Base-by-base conservation (phyloP, 2,329 filamentous ascomycete species). In the Apiospora marii region DNA sequence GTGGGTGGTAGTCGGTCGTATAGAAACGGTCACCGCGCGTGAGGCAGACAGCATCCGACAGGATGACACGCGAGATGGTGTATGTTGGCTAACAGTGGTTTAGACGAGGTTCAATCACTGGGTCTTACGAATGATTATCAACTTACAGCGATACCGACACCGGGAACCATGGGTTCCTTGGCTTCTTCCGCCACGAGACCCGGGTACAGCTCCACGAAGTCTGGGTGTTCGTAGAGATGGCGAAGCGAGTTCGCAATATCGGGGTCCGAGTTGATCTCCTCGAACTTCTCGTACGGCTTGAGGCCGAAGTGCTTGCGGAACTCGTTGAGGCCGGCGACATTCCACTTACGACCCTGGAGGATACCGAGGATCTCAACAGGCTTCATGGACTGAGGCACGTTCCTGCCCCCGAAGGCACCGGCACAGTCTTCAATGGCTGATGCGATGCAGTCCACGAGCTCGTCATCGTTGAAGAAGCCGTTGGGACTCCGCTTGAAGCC, bases 381-480 rank as follows among this genome's bases (percentile, higher is more conserved):
- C 44, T 72, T 74, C 48, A 74, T 46, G 48, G 70, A 72, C n/a
- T 64, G 68, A 5, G 73, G 73, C 30, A 69, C 71, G 10, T 71
- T 69, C 7, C 67, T 71, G 27, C 70, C 73, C 22, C 73, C 73
- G n/a, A 74, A 74, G 1, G 69, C 71, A 46, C 71, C 70, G 2
- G 73, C 73, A 7, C 67, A 68, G n/a, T 74, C 73, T 49, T 74
- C 73, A n/a, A 74, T 72, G 16, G 89, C 89, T 78, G 96, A 93
- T 76, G 95, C 92, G 58, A 96, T 90, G 73, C 94, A 92, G 30
- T 91, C 84, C 5, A 94, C 93, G 0, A 97, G 89, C 4, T 93
- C 92, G 70, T 95, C 92, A 72, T 97, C 94, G 46, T 87, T 85
- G 80, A 94, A 92, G n/a, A 83, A 89, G 6, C 94, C 94, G 72